Conservation (phyloP, 1,284 basidiomycete species). For the Ustilago tritici region DNA sequence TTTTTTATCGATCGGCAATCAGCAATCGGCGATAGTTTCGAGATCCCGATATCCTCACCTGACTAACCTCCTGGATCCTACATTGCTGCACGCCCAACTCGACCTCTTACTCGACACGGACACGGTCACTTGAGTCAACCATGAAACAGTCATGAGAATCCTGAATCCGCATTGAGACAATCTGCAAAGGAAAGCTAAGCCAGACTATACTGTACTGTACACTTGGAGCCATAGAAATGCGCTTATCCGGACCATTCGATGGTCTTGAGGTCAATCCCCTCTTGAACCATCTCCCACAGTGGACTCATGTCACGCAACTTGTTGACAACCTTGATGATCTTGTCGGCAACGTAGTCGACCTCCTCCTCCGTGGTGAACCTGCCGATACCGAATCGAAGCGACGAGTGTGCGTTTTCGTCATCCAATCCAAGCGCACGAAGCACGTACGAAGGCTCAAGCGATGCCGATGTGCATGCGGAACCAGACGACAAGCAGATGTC, state of each 20-base stretch:
- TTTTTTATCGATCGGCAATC: no score
- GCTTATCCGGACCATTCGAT: conserved; percentile 83
- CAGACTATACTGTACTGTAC: not conserved
- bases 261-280: conserved; percentile 88
- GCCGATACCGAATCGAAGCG: conserved; percentile 95
- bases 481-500: conserved; percentile 97
- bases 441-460: conserved; percentile 97
- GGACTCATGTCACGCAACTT: conserved; percentile 78
- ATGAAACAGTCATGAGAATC: not conserved
- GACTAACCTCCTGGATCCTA: no score
- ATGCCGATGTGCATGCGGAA: conserved; percentile 97
- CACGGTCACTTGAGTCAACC: no score
- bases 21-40: no score
- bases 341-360: conserved; percentile 91
- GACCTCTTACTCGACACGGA: no score
- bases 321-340: conserved; percentile 87
- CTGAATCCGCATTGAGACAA: not conserved
- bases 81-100: no score
- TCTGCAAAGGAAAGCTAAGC: not conserved
- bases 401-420: conserved; percentile 99
- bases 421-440: conserved; percentile 91
- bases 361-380: conserved; percentile 98
- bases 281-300: conserved; percentile 69
- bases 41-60: no score
- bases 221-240: not conserved